Conservation (phyloP, 305 asterid genomes). For the Fraxinus sp. region DNA sequence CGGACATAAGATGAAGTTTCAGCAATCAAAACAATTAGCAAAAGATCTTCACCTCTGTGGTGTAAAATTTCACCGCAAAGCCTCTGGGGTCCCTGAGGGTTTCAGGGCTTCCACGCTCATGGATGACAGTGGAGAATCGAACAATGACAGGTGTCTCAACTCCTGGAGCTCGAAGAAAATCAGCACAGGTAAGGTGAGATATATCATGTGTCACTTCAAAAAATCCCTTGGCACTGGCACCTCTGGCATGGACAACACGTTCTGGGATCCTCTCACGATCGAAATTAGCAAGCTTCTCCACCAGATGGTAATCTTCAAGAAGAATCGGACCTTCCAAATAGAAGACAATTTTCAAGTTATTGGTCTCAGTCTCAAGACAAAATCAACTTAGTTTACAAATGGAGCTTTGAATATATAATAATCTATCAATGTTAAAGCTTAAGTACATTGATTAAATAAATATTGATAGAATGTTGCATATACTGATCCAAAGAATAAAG, state of each 20-base stretch:
- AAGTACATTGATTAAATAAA: neutral
- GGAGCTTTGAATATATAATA: neutral
- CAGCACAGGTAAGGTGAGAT: constrained; percentile 78
- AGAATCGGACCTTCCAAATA: constrained; percentile 67
- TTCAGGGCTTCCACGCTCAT: constrained; percentile 98
- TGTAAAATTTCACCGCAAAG: constrained; percentile 84
- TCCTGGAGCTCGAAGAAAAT: constrained; percentile 61
- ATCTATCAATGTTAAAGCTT: neutral
- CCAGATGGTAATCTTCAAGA: constrained; percentile 87
- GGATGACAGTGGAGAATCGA: constrained; percentile 78
- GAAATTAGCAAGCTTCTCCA: constrained; percentile 84
- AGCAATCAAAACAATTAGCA: neutral
- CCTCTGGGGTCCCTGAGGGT: constrained; percentile 93
- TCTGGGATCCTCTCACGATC: constrained; percentile 94
- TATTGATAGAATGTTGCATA: neutral
- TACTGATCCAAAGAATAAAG: neutral
- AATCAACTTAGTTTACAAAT: neutral
- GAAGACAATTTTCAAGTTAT: neutral
- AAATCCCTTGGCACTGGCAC: constrained; percentile 97
- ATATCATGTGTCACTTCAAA: constrained; percentile 93
- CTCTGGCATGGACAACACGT: constrained; percentile 93
- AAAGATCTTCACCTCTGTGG: constrained; percentile 65
- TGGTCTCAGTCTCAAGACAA: neutral
- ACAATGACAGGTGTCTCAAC: constrained; percentile 58
- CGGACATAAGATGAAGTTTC: neutral